Base-by-base conservation (phyloP, 2,329 filamentous ascomycete genomes). In the Monosporascus sp. region DNA sequence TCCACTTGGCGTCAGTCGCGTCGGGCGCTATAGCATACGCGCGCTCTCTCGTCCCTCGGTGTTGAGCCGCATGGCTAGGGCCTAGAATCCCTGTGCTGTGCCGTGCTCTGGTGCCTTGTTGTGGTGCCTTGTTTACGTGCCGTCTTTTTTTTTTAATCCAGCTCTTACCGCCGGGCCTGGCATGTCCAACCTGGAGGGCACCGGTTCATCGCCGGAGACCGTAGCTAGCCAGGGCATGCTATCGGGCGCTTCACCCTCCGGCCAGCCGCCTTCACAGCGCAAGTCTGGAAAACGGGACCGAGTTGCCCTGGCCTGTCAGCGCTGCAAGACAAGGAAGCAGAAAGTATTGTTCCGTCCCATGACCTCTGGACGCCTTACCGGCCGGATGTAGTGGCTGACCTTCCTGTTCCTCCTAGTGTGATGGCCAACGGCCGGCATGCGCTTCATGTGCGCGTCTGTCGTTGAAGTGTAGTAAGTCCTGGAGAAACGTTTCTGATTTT, bases 251-350 rank as follows among this genome's bases (percentile, higher is more conserved):
- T 55, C 56, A 24, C 37, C 51, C 26, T 40, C 61, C 38, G 61
- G 60, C 8, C 60, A 61, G 27, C 49, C 61, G n/a, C 40, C 54
- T 24, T 27, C 55, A 14, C 61, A 61, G 34, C 63, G 62, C 47
- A 66, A 62, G 53, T 27, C 59, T 26, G 57, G 56, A 34, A 66
- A 65, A 55, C 63, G 64, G 31, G 64, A 66, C 48, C 63, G 64
- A 24, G 64, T 66, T 26, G 64, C 64, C 31, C 47, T 66, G 41
- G 64, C 64, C 36, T 66, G 62, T 31, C 62, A 64, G 50, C 58
- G 64, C 34, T 66, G 64, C 54, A 66, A 66, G 49, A 65, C 60
- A 7, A 58, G 64, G 26, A 66, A 66, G 52, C 64, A 66, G 48
- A 66, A 66, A 53, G 64, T 65, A 59, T 46, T 45, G 22, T 16